Base-by-base conservation (phyloP, 371 early-diverging fungal species). In the Mortierella sp. region DNA sequence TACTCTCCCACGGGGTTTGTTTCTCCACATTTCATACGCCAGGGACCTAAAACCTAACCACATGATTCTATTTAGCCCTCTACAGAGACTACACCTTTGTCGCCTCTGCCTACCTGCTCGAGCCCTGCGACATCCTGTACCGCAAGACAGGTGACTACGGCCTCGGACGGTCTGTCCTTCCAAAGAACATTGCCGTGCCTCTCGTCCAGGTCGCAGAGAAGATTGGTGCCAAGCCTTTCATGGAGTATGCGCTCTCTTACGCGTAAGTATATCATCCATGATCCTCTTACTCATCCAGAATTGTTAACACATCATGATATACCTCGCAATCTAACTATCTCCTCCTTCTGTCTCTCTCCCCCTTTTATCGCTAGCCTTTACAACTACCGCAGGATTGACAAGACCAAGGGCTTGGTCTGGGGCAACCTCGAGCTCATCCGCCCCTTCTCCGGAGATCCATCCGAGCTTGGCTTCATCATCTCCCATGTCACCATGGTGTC, bases 71-170 rank as follows among this genome's bases (percentile, higher is more conserved):
- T 57, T 51, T 59, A 79, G 95, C 94, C 5, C 81, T 95, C 27
- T 95, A 90, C 85, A 84, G 95, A 50, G 95, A 95, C 81, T 93
- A 93, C 67, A 91, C 94, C 4, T 93, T 94, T 69, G 84, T 92
- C 49, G 93, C 95, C 3, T 92, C 92, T 15, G 93, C 95, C 19
- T 95, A 94, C 64, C 80, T 95, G n/a, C 83, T 95, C 41, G 95
- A 95, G 72, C 95, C 94, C 15, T 95, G 95, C 63, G 94, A 95
- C 70, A 83, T 94, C 51, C 80, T 87, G 60, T 89, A 82, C 81
- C 85, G 91, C 48, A 72, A 84, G 59, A 81, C 76, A 2, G 87
- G 87, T 9, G 87, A 89, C 19, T 95, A 95, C 78, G 95, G 95
- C 2, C 81, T 93, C 24, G 95, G 92, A 4, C 83, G 95, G 14